Base-by-base conservation (phyloP, 768 basidiomycete genomes). In the Amanita pseudoporphyria region DNA sequence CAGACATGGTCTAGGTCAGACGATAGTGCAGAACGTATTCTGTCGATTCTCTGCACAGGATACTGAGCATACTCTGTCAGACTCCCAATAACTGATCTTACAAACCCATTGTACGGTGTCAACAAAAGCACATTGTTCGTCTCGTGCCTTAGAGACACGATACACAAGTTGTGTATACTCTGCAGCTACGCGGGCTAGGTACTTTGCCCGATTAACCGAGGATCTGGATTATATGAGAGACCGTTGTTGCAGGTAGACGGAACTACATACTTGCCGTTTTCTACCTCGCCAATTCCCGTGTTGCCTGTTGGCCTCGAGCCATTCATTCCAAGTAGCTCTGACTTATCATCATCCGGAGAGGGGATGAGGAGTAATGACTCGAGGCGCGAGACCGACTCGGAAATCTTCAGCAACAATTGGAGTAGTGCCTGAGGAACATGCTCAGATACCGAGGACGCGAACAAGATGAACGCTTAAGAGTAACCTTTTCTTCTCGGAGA, bases 91-190 rank as follows among this genome's bases (percentile, higher is more conserved):
- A 46, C 55, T 60, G 24, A 50, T 43, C 55, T 62, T 52, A 74
- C 71, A 64, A 62, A 97, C 95, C 78, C 86, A 87, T 73, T 90
- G 82, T 5, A 94, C 75, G 55, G 87, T 84, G 49, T 83, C 76
- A 3, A 95, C 81, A 55, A 90, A 93, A 1, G 71, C 77, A 54
- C 91, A 92, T 1, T 78, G 76, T 57, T 93, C 87, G 9, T 68
- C 67, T 5, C 77, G 72, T 9, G 94, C 91, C 64, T 96, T 95
- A 16, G 80, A 77, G 21, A 79, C 77, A 56, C 96, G 87, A 62
- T 99, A 99, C 21, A 92, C 72, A 16, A 98, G 73, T 60, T 98
- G 94, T 9, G 79, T 87, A 61, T 95, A 98, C 65, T 97, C 96
- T 7, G 81, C 73, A 12, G 93, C 90, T 24, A 94, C 87, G 45